A percentile compares a stretch with the other conserved stretches of the same genome.
Evolutionary conservation across 1,284 basidiomycete species (phyloP).

Genomic region (Melampsora larici-populina): DNA sequence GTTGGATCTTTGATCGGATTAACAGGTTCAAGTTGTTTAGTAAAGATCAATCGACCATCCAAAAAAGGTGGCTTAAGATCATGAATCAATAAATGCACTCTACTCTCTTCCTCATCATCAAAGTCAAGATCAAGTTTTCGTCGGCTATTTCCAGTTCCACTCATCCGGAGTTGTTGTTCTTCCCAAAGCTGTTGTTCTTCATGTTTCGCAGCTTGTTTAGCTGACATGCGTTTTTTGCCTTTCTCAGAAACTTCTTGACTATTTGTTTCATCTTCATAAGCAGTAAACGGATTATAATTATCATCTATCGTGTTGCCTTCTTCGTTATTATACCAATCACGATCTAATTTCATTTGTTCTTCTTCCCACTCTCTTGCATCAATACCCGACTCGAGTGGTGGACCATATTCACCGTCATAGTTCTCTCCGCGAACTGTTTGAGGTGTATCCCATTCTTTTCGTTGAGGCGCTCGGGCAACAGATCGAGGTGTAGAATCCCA

Average conservation of each 20-base stretch:
- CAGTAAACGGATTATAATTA: conserved; percentile 35
- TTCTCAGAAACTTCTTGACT: conserved; percentile 12
- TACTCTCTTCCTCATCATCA: conserved; percentile 81
- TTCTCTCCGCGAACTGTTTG: conserved; percentile 61
- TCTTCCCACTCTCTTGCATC: conserved; percentile 84
- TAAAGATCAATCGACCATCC: conserved; percentile 92
- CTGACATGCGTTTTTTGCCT: conserved; percentile 46
- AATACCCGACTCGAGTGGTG: conserved; percentile 45
- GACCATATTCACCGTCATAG: conserved; percentile 63
- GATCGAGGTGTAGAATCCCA: conserved; percentile 49
- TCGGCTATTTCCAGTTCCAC: conserved; percentile 72
- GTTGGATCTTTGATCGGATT: conserved; percentile 92
- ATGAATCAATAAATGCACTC: conserved; percentile 94
- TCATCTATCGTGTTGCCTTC: conserved; percentile 74
- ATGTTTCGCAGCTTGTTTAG: conserved; percentile 59
- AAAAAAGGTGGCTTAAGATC: conserved; percentile 97
- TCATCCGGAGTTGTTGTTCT: conserved; percentile 91
- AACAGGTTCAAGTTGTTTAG: conserved; percentile 93
- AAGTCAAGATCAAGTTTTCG: conserved; percentile 73
- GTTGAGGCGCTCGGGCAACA: conserved; percentile 17
- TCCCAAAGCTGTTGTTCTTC: conserved; percentile 98
- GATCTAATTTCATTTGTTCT: conserved; percentile 79
- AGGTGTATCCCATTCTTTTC: conserved; percentile 65
- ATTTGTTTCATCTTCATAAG: conserved; percentile 39
- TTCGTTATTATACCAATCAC: conserved; percentile 89